Conservation (phyloP, 441 rosid species). For the Syzygium malaccense region DNA sequence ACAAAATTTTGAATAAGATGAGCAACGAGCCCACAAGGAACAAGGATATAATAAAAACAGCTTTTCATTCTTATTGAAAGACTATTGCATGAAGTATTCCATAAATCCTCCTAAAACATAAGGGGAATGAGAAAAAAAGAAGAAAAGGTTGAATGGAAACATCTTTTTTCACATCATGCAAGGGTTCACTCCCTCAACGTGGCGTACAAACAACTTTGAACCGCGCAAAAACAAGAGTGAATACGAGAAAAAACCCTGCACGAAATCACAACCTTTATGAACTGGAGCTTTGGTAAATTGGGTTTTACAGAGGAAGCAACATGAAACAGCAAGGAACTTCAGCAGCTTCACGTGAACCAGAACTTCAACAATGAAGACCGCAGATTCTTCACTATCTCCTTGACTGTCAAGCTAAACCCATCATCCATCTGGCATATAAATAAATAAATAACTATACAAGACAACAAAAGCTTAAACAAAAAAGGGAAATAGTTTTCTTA, state of each 20-base stretch:
- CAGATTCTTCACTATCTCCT: constrained; percentile 48
- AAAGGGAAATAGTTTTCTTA: background rate
- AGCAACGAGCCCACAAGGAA: background rate
- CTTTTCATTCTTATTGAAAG: too few relatives aligned
- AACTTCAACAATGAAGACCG: constrained; percentile 6
- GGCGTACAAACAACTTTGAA: background rate
- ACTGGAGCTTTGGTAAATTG: background rate
- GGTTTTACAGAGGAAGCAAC: background rate
- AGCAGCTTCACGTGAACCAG: background rate
- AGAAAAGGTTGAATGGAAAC: background rate
- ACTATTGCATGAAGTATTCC: background rate
- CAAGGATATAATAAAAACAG: too few relatives aligned
- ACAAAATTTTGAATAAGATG: background rate
- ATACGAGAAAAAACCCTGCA: background rate
- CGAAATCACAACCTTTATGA: background rate
- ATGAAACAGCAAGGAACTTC: background rate
- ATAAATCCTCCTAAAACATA: background rate
- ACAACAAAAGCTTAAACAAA: background rate
- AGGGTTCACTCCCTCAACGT: background rate
- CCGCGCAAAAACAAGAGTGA: background rate
- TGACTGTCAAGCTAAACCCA: constrained; percentile 33
- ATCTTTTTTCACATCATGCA: background rate
- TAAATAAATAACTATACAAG: background rate
- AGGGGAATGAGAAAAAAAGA: background rate
- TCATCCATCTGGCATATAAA: constrained; percentile 46